phyloP scores from a whole-genome alignment of 1,139 yeast genomes.

The Debaryomycetaceae sp. region DNA sequence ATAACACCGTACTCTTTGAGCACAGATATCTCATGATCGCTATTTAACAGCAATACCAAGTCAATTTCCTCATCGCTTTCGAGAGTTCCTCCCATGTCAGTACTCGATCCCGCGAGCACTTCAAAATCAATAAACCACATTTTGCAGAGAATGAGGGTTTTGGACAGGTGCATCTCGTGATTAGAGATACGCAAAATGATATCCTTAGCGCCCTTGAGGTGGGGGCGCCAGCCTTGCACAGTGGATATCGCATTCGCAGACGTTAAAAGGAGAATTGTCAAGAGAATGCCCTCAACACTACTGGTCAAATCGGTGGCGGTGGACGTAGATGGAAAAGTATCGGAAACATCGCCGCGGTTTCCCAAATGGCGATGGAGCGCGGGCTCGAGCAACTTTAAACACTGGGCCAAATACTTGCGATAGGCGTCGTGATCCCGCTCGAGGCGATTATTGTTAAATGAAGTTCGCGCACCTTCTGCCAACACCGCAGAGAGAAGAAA shows the following conservation, averaged over 20 bases:
- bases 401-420: conserved; percentile 50
- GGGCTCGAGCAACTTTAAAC: conserved; percentile 45
- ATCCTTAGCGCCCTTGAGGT: conserved; percentile 65
- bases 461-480: conserved; percentile 62
- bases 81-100: conserved; percentile 58
- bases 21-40: conserved; percentile 28
- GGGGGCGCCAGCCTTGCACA: conserved; percentile 68
- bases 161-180: conserved; percentile 17
- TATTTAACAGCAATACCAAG: conserved; percentile 35
- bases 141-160: conserved; percentile 48
- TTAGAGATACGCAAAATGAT: conserved; percentile 38
- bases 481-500: conserved; percentile 57
- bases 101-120: conserved; percentile 56
- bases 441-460: conserved; percentile 30
- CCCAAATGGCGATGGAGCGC: conserved; percentile 23
- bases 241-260: conserved; percentile 58
- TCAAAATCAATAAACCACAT: conserved; percentile 64
- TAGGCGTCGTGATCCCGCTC: conserved; percentile 55
- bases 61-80: conserved; percentile 41
- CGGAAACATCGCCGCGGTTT: too few relatives aligned
- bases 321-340: too few relatives aligned
- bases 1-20: conserved; percentile 28
- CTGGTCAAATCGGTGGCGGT: conserved; percentile 22
- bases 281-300: conserved; percentile 54
- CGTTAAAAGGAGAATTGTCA: conserved; percentile 58